These are phyloP conservation scores for Pseudopyrenochaeta lycopersici DNA, from an alignment of 2,329 filamentous ascomycete genomes.

Conservation along the genomic window DNA sequence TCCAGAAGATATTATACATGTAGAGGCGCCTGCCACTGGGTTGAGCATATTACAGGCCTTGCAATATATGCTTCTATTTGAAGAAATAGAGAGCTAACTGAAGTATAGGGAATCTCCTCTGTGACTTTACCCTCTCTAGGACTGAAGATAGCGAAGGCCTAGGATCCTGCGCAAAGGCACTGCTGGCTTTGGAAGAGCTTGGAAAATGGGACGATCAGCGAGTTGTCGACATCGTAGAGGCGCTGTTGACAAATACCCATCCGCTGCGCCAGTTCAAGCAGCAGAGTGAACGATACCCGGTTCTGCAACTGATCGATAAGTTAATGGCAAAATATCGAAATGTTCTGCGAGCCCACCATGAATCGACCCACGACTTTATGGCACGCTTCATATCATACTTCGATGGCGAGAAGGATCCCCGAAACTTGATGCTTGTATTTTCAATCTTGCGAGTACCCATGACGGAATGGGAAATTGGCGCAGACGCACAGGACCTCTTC, in stretches of 20 bases:
- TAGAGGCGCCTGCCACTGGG: too few species aligned
- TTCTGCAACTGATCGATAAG: conserved; percentile 68
- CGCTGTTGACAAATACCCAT: conserved; percentile 62
- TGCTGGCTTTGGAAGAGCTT: conserved; percentile 66
- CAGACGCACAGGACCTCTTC: conserved; percentile 66
- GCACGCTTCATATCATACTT: conserved; percentile 70
- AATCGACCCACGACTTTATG: conserved; percentile 62
- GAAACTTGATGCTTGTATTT: conserved; percentile 76
- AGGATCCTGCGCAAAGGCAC: conserved; percentile 66
- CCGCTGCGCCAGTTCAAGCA: conserved; percentile 69
- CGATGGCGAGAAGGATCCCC: conserved; percentile 73
- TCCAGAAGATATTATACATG: too few species aligned
- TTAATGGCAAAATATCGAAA: conserved; percentile 67
- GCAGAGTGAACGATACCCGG: conserved; percentile 68
- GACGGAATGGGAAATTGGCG: conserved; percentile 72
- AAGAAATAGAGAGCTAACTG: neutral
- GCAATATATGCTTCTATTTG: neutral
- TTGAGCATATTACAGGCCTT: neutral
- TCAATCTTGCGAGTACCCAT: conserved; percentile 73
- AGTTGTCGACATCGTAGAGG: conserved; percentile 62
- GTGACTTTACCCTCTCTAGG: conserved; percentile 70
- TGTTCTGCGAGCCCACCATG: conserved; percentile 59
- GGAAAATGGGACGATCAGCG: conserved; percentile 68
- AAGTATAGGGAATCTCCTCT: conserved; percentile 62
- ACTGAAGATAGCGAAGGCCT: conserved; percentile 63